Evolutionary conservation across 108 stramenopile species (phyloP), one percentile per base, ranked within the genome.

Genomic region (Fragilariopsis cylindrus): DNA sequence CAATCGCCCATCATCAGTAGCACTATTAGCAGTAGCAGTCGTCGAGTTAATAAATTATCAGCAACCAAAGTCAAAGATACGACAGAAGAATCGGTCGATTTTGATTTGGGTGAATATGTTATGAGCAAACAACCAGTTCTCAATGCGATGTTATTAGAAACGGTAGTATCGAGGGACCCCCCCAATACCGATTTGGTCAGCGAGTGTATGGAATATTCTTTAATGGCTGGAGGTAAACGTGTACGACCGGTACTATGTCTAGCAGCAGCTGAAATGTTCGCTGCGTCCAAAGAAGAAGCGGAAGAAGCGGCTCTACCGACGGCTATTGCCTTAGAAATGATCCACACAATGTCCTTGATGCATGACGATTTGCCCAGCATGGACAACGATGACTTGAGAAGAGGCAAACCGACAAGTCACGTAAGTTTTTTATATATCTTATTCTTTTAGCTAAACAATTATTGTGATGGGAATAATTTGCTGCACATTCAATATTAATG

Each of bases 311-410:
- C 96, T 58, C 96, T 98, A 86, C 95, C 96, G 7, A 89, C 96
- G 8, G 97, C 96, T 9, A 92, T 97, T n/a, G 88, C 93, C 41
- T 63, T 96, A 70, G 97, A 98, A 84, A 98, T 98, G 97, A 98
- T 98, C 70, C 97, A 98, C 75, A 97, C 97, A 41, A 98, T 98
- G 97, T 92, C 91, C 73, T 84, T 98, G 40, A 98, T 97, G 66
- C 97, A 98, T 74, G 97, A 98, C 77, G 97, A 98, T 84, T 83
- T 98, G 81, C 97, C 97, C 4, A 74, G 84, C 56, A 97, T 98
- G 96, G 97, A 98, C 62, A 88, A 98, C 71, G 97, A 98, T 78
- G 96, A 96, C 74, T 82, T 97, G 47, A 82, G 97, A 73, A 74
- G 97, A 69, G 96, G 97, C 50, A 94, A 94, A 77, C 96, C 96